Base-by-base conservation (phyloP, 164 flowering plant genomes). In the Macadamia tetraphylla region DNA sequence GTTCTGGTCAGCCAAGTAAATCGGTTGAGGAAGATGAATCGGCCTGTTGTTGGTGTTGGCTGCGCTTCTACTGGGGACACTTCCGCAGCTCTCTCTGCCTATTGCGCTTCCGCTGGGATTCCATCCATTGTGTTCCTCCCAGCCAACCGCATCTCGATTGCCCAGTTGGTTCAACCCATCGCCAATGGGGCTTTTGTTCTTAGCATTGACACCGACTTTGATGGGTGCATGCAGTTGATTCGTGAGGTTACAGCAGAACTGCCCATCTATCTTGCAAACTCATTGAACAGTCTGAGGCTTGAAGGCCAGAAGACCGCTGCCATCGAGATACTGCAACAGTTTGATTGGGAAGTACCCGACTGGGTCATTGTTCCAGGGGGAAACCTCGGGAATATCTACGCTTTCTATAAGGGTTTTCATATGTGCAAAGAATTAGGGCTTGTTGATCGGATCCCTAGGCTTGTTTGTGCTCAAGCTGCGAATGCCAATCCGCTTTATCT, bases 351-450 rank as follows among this genome's bases (percentile, higher is more conserved):
- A 59, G 98, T 92, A 23, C 98, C 98, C 0, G 98, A 92, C 75
- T 92, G 98, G 98, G 96, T 92, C 60, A 89, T 92, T 60, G 87
- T 92, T 18, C 96, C 98, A 0, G 98, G 96, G 1, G 95, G 98
- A 12, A 92, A 92, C 64, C 71, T 92, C 6, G 96, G 96, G 10
- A 92, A 90, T 58, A 88, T 92, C 1, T 92, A 92, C 69, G 98
- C 96, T 8, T 92, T 92, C 56, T 92, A 92, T 64, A 92, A 92
- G 68, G 98, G 98, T 30, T 90, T 92, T 62, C 74, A 81, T n/a
- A 90, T 92, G 98, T 92, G 97, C 70, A 78, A 83, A 30, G 97
- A 90, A 55, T 69, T 90, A 49, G 98, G 98, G n/a, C 85, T 92
- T 8, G 89, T 87, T 9, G 91, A 89, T 70, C 52, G 84, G 58